A percentile compares a stretch with the other conserved stretches of the same genome.
These are phyloP conservation scores for Nicotiana attenuata DNA, from an alignment of 257 asterid species.

Conservation along the genomic window DNA sequence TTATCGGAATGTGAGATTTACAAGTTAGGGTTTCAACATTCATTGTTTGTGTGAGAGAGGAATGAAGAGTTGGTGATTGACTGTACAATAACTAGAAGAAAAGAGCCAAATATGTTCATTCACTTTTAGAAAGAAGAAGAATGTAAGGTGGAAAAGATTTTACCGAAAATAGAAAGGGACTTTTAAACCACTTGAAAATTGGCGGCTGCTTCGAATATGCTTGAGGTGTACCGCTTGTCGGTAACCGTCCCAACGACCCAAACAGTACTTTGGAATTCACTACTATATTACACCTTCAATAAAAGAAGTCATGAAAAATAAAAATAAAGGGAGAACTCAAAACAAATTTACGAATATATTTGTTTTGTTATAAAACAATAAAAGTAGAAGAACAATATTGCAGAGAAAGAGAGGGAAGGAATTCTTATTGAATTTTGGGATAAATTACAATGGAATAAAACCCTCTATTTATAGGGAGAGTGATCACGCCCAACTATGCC, in stretches of 20 bases:
- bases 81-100: background rate
- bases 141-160: background rate
- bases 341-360: too few relatives aligned
- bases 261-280: too few relatives aligned
- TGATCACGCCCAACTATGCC: too few relatives aligned
- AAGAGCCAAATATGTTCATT: background rate
- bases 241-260: background rate
- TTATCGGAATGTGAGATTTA: conserved; percentile 20
- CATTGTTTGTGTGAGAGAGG: conserved; percentile 18
- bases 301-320: too few relatives aligned
- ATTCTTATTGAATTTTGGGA: too few relatives aligned
- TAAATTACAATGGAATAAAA: too few relatives aligned
- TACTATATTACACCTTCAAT: too few relatives aligned
- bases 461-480: too few relatives aligned
- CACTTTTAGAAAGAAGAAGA: background rate
- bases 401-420: too few relatives aligned
- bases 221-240: background rate
- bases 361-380: too few relatives aligned
- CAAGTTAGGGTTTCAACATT: conserved; percentile 35
- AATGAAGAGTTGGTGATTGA: background rate
- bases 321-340: too few relatives aligned
- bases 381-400: too few relatives aligned
- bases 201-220: conserved; percentile 4
- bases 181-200: background rate
- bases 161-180: background rate